A percentile compares a stretch with the other conserved stretches of the same genome.
Conservation (phyloP, 768 basidiomycete genomes). For the Rhizopogon salebrosus region DNA sequence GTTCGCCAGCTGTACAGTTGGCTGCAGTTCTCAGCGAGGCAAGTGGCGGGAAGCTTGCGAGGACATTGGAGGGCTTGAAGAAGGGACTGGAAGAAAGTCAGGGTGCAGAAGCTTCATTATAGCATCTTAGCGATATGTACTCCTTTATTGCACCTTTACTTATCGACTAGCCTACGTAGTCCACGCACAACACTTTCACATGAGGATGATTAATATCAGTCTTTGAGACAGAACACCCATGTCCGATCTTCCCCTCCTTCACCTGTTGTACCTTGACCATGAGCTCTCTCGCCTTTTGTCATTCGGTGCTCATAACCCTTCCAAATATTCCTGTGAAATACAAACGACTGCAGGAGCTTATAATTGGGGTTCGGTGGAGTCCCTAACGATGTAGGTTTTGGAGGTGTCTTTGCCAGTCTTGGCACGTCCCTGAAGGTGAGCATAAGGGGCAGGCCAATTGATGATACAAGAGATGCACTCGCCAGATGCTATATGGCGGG, state of each 20-base stretch:
- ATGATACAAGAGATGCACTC: conserved; percentile 13
- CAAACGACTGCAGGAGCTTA: conserved; percentile 71
- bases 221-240: conserved; percentile 75
- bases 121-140: conserved; percentile 2
- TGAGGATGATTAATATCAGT: conserved; percentile 8
- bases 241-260: conserved; percentile 78
- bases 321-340: conserved; percentile 66
- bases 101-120: conserved; percentile 15
- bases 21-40: conserved; percentile 67
- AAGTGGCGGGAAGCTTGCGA: conserved; percentile 59
- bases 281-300: conserved; percentile 81
- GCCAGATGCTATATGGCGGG: conserved; percentile 86
- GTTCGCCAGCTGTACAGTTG: conserved; percentile 68
- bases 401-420: conserved; percentile 70
- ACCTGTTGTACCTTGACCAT: conserved; percentile 60
- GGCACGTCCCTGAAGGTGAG: conserved; percentile 60
- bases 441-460: conserved; percentile 9
- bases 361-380: conserved; percentile 61
- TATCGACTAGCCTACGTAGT: conserved; percentile 3
- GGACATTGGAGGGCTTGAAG: conserved; percentile 74
- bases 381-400: conserved; percentile 40
- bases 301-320: conserved; percentile 90
- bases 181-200: neutral
- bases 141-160: neutral
- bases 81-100: conserved; percentile 54